Evolutionary conservation across 805 yeast species (phyloP), one percentile per base, ranked within the genome.

Genomic region (Pichia insulana): DNA sequence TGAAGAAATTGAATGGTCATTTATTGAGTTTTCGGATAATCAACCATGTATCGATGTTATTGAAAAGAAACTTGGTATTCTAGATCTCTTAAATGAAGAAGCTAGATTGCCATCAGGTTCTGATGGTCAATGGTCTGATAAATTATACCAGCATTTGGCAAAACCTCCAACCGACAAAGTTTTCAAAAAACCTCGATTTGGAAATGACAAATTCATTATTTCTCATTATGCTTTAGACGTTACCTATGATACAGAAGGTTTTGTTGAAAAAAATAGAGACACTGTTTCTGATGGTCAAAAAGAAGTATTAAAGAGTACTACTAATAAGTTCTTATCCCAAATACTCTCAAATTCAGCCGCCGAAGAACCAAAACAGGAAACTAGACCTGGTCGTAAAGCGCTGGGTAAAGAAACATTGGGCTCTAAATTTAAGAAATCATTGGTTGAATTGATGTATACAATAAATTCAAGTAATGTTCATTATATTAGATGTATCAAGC

Each of bases 221-320:
- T 73, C 84, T 44, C 98, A 90, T 64, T 90, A 90, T 65, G 98
- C 98, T 25, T 76, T 87, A 58, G 96, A 90, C 56, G 98, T 90
- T 33, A 68, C 85, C 31, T 90, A 90, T 61, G 95, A 88, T 56
- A 74, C 83, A 34, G 97, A 86, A 47, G 97, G 97, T 2, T 90
- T 90, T 60, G 85, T 90, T 56, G 98, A 90, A 67, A 90, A 90
- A 69, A 90, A 90, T 60, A 79, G 97, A 68, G 98, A 90, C 63
- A 87, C 97, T 7, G 97, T 90, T 39, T 89, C 96, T 16, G 98
- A 90, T 56, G 96, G 96, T 20, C 95, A 88, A 56, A 66, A 90
- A 48, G 96, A 87, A 48, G 88, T 86, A 9, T 73, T 90, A 64
- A 78, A 76, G 54, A 73, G 73, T 13, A 66, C 96, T 0, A 68